phyloP scores from a whole-genome alignment of 768 basidiomycete species.

The Hydnomerulius pinastri region DNA sequence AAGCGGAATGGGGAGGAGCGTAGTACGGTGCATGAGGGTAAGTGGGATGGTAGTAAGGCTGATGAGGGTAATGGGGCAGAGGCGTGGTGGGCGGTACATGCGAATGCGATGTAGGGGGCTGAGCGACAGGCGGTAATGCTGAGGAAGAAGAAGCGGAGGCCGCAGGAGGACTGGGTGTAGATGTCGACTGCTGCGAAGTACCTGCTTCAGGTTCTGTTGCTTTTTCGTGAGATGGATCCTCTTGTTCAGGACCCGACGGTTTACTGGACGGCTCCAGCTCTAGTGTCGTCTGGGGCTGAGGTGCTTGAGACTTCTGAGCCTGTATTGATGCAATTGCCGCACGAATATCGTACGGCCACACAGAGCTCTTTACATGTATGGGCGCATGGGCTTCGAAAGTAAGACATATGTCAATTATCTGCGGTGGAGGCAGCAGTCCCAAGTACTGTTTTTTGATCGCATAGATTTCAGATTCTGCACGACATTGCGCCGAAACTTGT shows the following conservation, averaged over 20 bases:
- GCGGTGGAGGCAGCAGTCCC: slow-evolving; percentile 60
- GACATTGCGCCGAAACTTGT: slow-evolving; percentile 30
- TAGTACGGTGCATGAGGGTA: slow-evolving; percentile 75
- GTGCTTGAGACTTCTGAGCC: slow-evolving; percentile 24
- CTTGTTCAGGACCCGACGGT: slow-evolving; percentile 13
- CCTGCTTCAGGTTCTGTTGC: slow-evolving; percentile 17
- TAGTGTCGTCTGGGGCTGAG: slow-evolving; percentile 18
- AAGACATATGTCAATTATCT: slow-evolving; percentile 81
- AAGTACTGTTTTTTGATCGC: slow-evolving; percentile 75
- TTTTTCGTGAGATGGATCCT: slow-evolving; percentile 16
- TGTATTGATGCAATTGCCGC: slow-evolving; percentile 60
- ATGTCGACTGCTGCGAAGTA: slow-evolving; percentile 17
- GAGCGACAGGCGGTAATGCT: slow-evolving; percentile 17
- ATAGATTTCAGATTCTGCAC: slow-evolving; percentile 47
- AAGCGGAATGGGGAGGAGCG: slow-evolving; percentile 39
- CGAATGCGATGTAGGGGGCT: slow-evolving; percentile 20
- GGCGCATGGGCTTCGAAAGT: slow-evolving; percentile 70
- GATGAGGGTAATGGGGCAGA: slow-evolving; percentile 48
- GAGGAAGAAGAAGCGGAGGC: slow-evolving; percentile 19
- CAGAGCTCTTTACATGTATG: slow-evolving; percentile 57
- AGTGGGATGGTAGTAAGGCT: slow-evolving; percentile 56
- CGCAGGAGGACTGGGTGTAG: slow-evolving; percentile 26
- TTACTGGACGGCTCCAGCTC: slow-evolving; percentile 10
- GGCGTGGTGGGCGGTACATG: slow-evolving; percentile 22
- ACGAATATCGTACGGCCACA: slow-evolving; percentile 75